Base-by-base conservation (phyloP, 176 grass and related monocot genomes). In the Avena sativa region DNA sequence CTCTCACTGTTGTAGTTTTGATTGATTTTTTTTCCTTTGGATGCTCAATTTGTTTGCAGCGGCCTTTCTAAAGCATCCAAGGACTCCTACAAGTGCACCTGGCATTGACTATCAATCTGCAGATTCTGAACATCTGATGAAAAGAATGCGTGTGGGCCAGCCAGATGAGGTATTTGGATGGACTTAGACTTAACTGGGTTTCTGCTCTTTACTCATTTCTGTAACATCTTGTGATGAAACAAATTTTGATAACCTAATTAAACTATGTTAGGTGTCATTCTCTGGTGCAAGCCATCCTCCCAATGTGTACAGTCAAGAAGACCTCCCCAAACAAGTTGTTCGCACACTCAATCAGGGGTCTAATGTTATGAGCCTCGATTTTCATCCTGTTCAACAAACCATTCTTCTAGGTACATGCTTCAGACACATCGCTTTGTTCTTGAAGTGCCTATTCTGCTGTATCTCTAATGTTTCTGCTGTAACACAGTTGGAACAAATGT, bases 71-170 rank as follows among this genome's bases (percentile, higher is more conserved):
- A 99, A 97, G 81, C 97, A 99, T 80, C 90, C 94, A 79, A 94
- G 97, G 81, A 93, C 92, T 46, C 97, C 94, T 30, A 89, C 89
- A 69, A 94, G 94, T 65, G 91, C 92, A 76, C 87, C 97, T 70
- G 97, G 85, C 52, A 92, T 97, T 83, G 97, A 97, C 90, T 99
- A 99, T 74, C 97, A 99, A 60, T 97, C 87, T 85, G 97, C 92
- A 83, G 97, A 99, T 90, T 99, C 97, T 65, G 97, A 99, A 90
- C 92, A 94, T 89, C 89, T 99, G 67, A 96, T 94, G 91, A 99
- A 99, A 89, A 96, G 97, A 92, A 94, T 99, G 85, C 92, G 97
- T 56, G 88, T 92, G 23, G 97, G 97, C 8, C 97, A 99, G 90
- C 87, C 92, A 58, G 97, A 99, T 79, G 97, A 99, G 94, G 97